Percentiles rank a stretch among this genome's conserved stretches.
Evolutionary conservation across 768 basidiomycete species (phyloP).

Genomic region (Butyriboletus loyo): DNA sequence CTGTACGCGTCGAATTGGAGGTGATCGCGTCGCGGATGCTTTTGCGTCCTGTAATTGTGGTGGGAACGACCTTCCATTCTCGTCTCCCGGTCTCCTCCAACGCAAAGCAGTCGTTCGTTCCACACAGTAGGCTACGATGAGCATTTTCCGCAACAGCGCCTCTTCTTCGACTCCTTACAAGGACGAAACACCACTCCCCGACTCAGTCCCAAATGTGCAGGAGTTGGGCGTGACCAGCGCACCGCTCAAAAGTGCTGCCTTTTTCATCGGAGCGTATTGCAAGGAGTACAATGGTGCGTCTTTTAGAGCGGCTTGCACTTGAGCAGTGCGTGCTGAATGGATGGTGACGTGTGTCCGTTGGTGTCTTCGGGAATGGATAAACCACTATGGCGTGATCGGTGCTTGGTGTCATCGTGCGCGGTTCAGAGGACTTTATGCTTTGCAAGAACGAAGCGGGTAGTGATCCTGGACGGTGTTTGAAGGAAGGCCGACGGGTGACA

Average conservation of each 20-base stretch:
- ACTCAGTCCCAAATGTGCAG: slow-evolving; percentile 68
- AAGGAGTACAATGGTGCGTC: slow-evolving; percentile 91
- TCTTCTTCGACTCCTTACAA: slow-evolving; percentile 49
- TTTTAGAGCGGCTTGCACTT: not conserved
- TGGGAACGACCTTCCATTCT: slow-evolving; percentile 28
- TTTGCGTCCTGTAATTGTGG: not conserved
- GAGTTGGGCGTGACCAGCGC: slow-evolving; percentile 90
- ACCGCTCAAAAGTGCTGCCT: slow-evolving; percentile 93
- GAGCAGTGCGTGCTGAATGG: slow-evolving; percentile 9
- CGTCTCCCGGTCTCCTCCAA: slow-evolving; percentile 16
- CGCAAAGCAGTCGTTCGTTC: slow-evolving; percentile 17
- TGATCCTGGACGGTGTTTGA: slow-evolving; percentile 89
- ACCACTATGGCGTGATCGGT: not conserved
- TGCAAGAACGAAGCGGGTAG: slow-evolving; percentile 86
- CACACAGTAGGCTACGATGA: slow-evolving; percentile 39
- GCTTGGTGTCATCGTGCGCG: slow-evolving; percentile 16
- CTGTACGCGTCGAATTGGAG: not conserved
- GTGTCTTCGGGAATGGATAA: not conserved
- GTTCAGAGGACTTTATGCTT: slow-evolving; percentile 90
- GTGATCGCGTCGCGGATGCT: not conserved
- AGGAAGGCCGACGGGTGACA: slow-evolving; percentile 94
- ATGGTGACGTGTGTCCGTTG: not conserved
- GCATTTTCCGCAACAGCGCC: slow-evolving; percentile 48
- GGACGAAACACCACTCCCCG: slow-evolving; percentile 66
- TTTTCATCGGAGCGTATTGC: slow-evolving; percentile 96